Evolutionary conservation across 306 rosid genomes (phyloP).

Genomic region (Lagenaria siceraria): DNA sequence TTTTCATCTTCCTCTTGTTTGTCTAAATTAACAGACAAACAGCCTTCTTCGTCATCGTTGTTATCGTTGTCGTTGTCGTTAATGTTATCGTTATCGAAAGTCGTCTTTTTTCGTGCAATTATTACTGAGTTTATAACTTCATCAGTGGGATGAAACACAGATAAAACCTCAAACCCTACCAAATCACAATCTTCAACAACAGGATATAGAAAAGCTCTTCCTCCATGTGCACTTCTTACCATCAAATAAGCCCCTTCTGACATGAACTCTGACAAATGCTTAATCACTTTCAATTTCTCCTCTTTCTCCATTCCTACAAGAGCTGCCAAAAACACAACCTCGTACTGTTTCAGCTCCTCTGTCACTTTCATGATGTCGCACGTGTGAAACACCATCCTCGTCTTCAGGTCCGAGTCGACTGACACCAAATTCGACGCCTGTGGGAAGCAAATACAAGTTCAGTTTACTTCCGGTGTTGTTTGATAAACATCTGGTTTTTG

Average conservation of each 20-base stretch:
- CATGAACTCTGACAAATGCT: slow-evolving; percentile 57
- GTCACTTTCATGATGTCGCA: slow-evolving; percentile 47
- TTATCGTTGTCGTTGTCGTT: background rate
- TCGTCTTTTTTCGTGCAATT: slow-evolving; percentile 35
- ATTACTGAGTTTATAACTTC: slow-evolving; percentile 74
- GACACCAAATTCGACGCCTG: slow-evolving; percentile 37
- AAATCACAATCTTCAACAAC: slow-evolving; percentile 58
- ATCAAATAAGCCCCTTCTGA: slow-evolving; percentile 54
- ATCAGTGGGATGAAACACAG: slow-evolving; percentile 67
- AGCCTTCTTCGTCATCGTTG: background rate
- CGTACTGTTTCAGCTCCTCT: slow-evolving; percentile 31
- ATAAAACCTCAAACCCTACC: slow-evolving; percentile 58
- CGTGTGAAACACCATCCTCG: slow-evolving; percentile 56
- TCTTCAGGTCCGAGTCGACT: slow-evolving; percentile 44
- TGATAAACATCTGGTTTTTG: no score
- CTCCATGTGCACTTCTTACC: slow-evolving; percentile 86
- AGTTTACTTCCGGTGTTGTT: background rate
- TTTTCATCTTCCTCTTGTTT: slow-evolving; percentile 3
- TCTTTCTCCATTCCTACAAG: slow-evolving; percentile 74
- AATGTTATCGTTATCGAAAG: background rate
- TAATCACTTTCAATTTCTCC: slow-evolving; percentile 36
- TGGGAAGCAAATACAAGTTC: background rate
- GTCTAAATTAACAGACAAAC: no score
- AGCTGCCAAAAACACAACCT: slow-evolving; percentile 76
- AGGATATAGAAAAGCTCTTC: slow-evolving; percentile 81